Conservation (phyloP, 2,329 filamentous ascomycete species). For the Trichophyton rubrum region DNA sequence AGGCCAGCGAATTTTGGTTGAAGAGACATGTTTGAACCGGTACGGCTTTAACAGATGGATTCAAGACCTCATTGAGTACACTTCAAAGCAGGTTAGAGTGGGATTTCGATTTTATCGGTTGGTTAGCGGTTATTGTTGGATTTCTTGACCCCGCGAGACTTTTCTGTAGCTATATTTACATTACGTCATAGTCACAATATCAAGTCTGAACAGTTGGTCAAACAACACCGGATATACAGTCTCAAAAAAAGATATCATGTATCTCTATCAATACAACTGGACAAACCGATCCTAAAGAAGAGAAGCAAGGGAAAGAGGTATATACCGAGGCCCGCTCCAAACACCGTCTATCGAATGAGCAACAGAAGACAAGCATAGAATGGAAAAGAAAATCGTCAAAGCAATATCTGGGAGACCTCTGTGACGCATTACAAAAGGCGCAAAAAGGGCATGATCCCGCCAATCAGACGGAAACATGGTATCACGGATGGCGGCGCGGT, state of each 20-base stretch:
- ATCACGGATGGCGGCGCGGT: background rate
- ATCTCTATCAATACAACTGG: background rate
- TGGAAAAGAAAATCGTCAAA: background rate
- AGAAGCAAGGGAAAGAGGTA: background rate
- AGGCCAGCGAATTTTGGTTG: slow-evolving; percentile 45
- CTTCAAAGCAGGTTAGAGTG: background rate
- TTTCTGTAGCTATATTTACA: background rate
- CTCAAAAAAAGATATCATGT: background rate
- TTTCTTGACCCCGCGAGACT: background rate
- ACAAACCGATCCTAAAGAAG: background rate
- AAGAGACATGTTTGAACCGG: slow-evolving; percentile 39
- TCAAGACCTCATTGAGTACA: too few species aligned
- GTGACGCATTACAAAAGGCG: too few species aligned
- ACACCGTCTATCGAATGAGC: background rate
- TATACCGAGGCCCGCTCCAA: background rate
- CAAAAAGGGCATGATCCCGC: background rate
- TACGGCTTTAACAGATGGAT: too few species aligned
- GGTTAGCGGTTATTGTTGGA: background rate
- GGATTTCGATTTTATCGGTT: background rate
- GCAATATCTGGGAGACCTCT: background rate
- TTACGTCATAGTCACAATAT: background rate
- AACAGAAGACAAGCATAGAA: background rate
- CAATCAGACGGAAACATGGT: background rate
- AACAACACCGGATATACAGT: too few species aligned
- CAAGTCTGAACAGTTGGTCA: too few species aligned